Base-by-base conservation (phyloP, 768 basidiomycete species). In the Mrakia frigida region DNA sequence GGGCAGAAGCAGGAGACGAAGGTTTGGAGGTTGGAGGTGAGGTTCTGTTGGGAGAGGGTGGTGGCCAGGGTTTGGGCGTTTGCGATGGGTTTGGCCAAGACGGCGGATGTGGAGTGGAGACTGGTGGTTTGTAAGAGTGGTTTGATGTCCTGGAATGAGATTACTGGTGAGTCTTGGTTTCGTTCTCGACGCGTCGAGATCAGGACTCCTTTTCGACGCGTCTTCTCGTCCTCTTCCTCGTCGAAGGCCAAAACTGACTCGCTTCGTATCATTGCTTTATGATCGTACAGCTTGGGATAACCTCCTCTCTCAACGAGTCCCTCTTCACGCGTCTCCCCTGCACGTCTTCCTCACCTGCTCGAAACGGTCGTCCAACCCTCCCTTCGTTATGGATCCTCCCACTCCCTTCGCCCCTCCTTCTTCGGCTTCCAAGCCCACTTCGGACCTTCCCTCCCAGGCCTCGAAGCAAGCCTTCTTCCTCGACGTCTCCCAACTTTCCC, bases 51-150 rank as follows among this genome's bases (percentile, higher is more conserved):
- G 77, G 83, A 83, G 21, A 87, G 87, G 77, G 82, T 88, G 5
- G 86, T 90, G 3, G 84, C 82, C 69, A 88, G 88, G 76, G 85
- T 94, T 10, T 93, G 92, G 92, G 86, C 86, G 21, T 92, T 94
- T 82, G 87, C 86, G 0, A 81, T 87, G 73, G 85, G 87, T 50
- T 87, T 91, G 80, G 88, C 89, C 16, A 86, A 86, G 80, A 87
- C 85, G 78, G 90, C 89, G 16, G 88, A 89, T 80, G 84, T 92
- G 31, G 92, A 94, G 81, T 94, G 93, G 93, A 87, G 90, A 71
- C 84, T 94, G 16, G 89, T 90, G 13, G 85, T 94, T 75, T 84
- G 90, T 9, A 91, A 89, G 80, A 83, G 90, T 5, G 92, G 92
- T 0, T 75, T 83, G 14, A 88, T 93, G 85, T 82, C 83, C 1